phyloP scores from a whole-genome alignment of 2,329 filamentous ascomycete genomes.

The Calonectria pseudoreteaudii region DNA sequence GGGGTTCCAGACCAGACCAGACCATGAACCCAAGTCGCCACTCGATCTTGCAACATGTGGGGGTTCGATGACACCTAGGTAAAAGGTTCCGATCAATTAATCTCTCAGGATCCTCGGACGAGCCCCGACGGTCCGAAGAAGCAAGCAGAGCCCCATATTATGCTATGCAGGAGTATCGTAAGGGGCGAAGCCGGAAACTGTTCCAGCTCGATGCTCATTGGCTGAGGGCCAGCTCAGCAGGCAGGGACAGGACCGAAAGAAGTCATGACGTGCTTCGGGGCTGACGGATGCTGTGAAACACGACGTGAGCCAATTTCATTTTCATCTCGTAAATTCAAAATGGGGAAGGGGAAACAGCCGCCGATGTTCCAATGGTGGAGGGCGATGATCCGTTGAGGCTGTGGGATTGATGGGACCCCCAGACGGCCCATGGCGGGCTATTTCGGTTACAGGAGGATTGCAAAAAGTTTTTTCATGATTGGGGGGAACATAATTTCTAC shows the following conservation, averaged over 20 bases:
- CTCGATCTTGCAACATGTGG: conserved; percentile 15
- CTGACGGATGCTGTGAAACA: conserved; percentile 19
- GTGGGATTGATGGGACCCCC: not conserved
- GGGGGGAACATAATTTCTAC: not conserved
- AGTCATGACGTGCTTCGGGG: conserved; percentile 27
- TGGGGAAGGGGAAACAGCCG: conserved; percentile 19
- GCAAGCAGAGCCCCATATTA: conserved; percentile 21
- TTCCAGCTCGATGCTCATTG: conserved; percentile 21
- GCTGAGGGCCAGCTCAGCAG: conserved; percentile 18
- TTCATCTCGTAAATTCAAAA: conserved; percentile 37
- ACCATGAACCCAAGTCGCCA: conserved; percentile 1
- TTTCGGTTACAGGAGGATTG: conserved; percentile 10
- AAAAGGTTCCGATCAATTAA: conserved; percentile 28
- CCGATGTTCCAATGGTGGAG: conserved; percentile 28
- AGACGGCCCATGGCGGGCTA: conserved; percentile 1
- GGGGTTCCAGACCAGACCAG: conserved; percentile 5
- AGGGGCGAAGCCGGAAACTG: conserved; percentile 8
- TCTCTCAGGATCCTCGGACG: conserved; percentile 35
- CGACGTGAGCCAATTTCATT: conserved; percentile 21
- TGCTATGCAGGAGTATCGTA: conserved; percentile 23
- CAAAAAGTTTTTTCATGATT: conserved; percentile 17
- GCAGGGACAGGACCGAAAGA: conserved; percentile 27
- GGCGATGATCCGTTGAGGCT: conserved; percentile 33
- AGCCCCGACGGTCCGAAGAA: conserved; percentile 40
- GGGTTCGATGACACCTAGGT: conserved; percentile 13